Base-by-base conservation (phyloP, 495 filamentous ascomycete genomes). In the Aspergillus indologenus region DNA sequence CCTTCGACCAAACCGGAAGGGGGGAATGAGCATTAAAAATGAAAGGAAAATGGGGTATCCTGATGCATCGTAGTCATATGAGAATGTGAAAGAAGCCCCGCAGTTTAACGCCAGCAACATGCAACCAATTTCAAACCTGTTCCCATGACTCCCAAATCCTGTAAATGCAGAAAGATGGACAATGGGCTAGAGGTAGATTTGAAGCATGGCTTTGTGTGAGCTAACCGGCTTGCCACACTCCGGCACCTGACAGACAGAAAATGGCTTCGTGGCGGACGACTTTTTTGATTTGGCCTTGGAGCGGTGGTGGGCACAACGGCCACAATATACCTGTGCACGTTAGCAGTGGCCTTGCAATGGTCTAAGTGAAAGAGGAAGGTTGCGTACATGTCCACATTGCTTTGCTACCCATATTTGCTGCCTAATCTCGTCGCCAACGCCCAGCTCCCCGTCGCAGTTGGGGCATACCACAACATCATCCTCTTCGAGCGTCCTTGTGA, bases 341-440 rank as follows among this genome's bases (percentile, higher is more conserved):
- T 17, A 46, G 22, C 8, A 51, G 47, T 12, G 22, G 12, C 29
- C 2, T 11, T 21, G 19, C 9, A 20, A 48, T 17, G 17, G 21
- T n/a, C 14, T 14, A 57, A 14, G 19, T 1, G 29, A 15, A 18
- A 23, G 1, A 42, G 17, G 4, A 29, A 51, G 60, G 78, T n/a
- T n/a, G n/a, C 88, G 60, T 77, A 92, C 89, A 79, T 92, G 89
- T 55, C 89, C 90, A 70, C 89, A 92, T 57, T 74, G 72, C 61
- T 85, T 90, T 1, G 85, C 77, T 18, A 90, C 79, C 88, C 89
- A 91, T 31, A 91, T 85, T 58, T 89, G 81, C 66, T 83, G 81
- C 67, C 86, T 84, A 8, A 74, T 57, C 22, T 84, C 84, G 45
- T 80, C 74, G 20, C 81, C 80, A 19, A 73, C 72, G n/a, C 87